Evolutionary conservation across 1,284 basidiomycete genomes (phyloP), one percentile per base, ranked within the genome.

Genomic region (Kwoniella shivajii): DNA sequence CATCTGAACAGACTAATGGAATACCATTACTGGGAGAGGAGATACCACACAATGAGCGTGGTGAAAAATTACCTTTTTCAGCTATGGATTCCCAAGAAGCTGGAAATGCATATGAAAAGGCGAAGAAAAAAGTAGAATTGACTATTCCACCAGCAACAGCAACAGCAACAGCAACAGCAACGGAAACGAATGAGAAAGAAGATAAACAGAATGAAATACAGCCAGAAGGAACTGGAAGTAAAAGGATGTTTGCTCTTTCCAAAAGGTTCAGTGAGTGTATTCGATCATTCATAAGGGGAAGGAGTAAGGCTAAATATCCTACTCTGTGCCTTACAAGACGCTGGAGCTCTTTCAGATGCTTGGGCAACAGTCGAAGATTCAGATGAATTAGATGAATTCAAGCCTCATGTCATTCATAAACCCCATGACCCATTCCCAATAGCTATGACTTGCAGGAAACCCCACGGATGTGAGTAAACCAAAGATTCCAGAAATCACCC

Each of bases 371-470:
- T 81, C 9, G 79, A 80, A 51, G 80, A 81, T 65, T 78, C 78
- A 9, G 78, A 78, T 51, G 74, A 79, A 22, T 67, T 81, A 27
- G 78, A 80, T 57, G 72, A 80, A 38, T 84, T 84, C 74, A 71
- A 74, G 37, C 83, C 84, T 11, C 82, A 84, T 61, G 77, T 85
- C 44, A 72, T 87, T 7, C 86, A 88, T 63, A 75, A 79, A 14
- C 78, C 80, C 7, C 85, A 87, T 60, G 76, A 79, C 18, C 84
- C 87, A 34, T 84, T 88, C 57, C 88, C 89, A 0, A 88, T 90
- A 65, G 88, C 84, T 3, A 80, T 90, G 73, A 84, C 86, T 48
- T 88, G 86, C 68, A 83, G 88, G 16, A 80, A 83, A 43, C 86
- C 87, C 0, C 84, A 84, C 64, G 87, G 87, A 56, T 82, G 79